Base-by-base conservation (phyloP, 306 rosid species). In the Sechiopsis laciniata region DNA sequence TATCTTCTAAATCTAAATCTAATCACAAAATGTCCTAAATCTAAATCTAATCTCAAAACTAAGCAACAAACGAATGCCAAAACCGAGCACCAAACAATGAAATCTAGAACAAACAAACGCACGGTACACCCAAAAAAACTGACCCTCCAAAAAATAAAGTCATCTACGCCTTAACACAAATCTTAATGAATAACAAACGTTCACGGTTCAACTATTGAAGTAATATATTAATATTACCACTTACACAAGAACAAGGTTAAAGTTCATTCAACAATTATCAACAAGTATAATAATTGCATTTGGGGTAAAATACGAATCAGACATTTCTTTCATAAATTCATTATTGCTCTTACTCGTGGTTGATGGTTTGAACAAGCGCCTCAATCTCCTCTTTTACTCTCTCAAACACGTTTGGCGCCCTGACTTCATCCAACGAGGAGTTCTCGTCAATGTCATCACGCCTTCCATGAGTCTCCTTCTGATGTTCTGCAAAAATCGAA, bases 401-500 rank as follows among this genome's bases (percentile, higher is more conserved):
- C 56, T 61, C 72, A 15, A 75, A 48, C 22, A 75, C 72, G 52
- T 53, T 75, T 35, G 78, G 78, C 59, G 60, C 78, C 20, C 22
- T 75, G 35, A 75, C 78, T 62, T 75, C 62, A 48, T 75, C 78
- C 15, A 52, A 10, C 16, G 78, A 26, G 12, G 72, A 61, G 60
- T 50, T 46, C 50, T 60, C 78, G 16, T 74, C 78, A 35, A 74
- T 74, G 42, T 60, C 78, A 15, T 61, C 5, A 11, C 78, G 67
- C 55, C 15, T 74, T 74, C 78, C 78, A 61, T 74, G 78, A 46
- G 78, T 61, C 19, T 75, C 75, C 46, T 53, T 76, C 76, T 82
- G 53, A 78, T 85, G 88, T 51, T 15, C 57, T 70, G 52, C 5
- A 16, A 24, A 24, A 46, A 46, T 19, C 1, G 16, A 52, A 52